phyloP scores from a whole-genome alignment of 2,329 filamentous ascomycete genomes.

The Calcarisporium arbuscula region DNA sequence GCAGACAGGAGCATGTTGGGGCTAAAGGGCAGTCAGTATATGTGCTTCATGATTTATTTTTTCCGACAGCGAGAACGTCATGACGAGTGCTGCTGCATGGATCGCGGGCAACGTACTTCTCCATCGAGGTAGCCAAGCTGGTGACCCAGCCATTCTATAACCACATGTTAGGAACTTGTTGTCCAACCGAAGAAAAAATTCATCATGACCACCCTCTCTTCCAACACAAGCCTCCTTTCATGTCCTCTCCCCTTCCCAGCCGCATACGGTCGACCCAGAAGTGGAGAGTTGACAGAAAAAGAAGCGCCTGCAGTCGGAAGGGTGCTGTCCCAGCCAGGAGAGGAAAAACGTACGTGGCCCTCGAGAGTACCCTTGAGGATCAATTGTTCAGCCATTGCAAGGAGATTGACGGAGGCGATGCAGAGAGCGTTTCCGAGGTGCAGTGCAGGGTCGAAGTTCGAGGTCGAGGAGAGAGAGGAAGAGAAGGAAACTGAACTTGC shows the following conservation, averaged over 20 bases:
- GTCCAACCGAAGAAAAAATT: not conserved
- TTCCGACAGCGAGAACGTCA: not conserved
- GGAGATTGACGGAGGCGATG: conserved; percentile 38
- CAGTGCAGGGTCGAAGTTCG: conserved; percentile 29
- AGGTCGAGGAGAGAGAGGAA: conserved; percentile 21
- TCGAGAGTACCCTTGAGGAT: conserved; percentile 95
- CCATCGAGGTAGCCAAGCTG: conserved; percentile 94
- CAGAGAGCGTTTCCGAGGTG: conserved; percentile 20
- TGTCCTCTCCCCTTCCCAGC: no score
- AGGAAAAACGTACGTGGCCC: conserved; percentile 70
- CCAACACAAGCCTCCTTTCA: no score
- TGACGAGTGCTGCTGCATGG: conserved; percentile 3
- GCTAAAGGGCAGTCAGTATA: conserved; percentile 39
- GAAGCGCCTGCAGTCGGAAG: no score
- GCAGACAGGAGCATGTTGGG: conserved; percentile 99
- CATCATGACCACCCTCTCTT: no score
- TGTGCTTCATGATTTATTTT: not conserved
- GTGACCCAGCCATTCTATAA: conserved; percentile 92
- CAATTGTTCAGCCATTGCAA: conserved; percentile 82
- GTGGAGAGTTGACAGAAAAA: no score
- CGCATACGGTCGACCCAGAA: no score
- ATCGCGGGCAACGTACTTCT: conserved; percentile 88
- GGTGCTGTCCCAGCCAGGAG: no score
- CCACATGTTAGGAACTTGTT: conserved; percentile 17
- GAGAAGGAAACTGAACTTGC: no score